These are phyloP conservation scores for Phalaenopsis equestris DNA, from an alignment of 106 monocot species.

Conservation along the genomic window DNA sequence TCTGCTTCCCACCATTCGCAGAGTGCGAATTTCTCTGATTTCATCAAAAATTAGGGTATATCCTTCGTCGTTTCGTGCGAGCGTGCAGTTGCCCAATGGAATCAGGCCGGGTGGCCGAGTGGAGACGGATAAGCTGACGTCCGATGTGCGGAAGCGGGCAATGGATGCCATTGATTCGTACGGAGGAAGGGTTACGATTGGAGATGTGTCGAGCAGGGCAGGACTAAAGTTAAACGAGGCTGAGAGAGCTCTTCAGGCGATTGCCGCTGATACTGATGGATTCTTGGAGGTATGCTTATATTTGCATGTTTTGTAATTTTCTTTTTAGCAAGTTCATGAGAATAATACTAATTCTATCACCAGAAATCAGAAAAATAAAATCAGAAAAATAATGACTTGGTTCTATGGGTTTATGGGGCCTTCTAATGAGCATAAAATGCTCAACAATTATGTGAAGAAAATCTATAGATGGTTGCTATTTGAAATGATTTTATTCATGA, in stretches of 20 bases:
- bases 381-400: background rate
- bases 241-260: constrained; percentile 85
- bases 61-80: constrained; percentile 26
- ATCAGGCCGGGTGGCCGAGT: constrained; percentile 49
- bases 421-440: too few species aligned
- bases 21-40: constrained; percentile 14
- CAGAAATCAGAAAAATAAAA: background rate
- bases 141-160: constrained; percentile 60
- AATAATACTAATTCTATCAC: background rate
- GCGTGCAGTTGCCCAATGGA: constrained; percentile 38
- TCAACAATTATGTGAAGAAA: background rate
- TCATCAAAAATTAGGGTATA: constrained; percentile 9
- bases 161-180: constrained; percentile 74
- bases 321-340: background rate
- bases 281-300: constrained; percentile 74
- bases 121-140: constrained; percentile 74
- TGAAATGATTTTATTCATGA: too few species aligned
- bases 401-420: too few species aligned
- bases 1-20: background rate
- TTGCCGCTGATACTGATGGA: constrained; percentile 84
- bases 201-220: constrained; percentile 68
- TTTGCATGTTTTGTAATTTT: background rate
- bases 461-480: background rate
- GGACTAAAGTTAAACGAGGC: constrained; percentile 79
- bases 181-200: constrained; percentile 86